Evolutionary conservation across 345 rosid species (phyloP), one percentile per base, ranked within the genome.

Genomic region (Alliaria petiolata): DNA sequence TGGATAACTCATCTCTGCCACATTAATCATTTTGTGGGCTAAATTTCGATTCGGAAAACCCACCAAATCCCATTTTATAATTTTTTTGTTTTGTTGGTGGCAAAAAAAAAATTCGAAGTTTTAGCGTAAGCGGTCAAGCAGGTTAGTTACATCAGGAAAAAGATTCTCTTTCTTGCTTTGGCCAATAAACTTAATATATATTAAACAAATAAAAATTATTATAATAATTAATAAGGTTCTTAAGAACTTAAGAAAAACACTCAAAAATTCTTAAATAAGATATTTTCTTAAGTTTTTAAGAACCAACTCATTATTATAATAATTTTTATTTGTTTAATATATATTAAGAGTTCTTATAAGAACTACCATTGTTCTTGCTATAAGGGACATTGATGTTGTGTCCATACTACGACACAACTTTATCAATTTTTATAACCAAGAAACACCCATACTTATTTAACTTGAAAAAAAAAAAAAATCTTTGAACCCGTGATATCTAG

Each of bases 371-470:
- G 17, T 31, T 61, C 58, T 36, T 14, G 16, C 38, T 59, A 25
- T 70, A 70, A 38, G 13, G n/a, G 67, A 49, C 31, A 58, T 22
- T 30, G n/a, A n/a, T 72, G 70, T 64, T 49, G 30, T 65, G 61
- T 49, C 17, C 52, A 47, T 73, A 47, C 47, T 30, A 57, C 50
- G 14, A 65, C 60, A 65, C 11, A 26, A 2, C 46, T 46, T 71
- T 47, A 65, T 72, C 56, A 43, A 10, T 8, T 58, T n/a, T 15
- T 10, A n/a, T 38, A 17, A 19, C 15, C 51, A 70, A 52, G 5
- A 51, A 71, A 19, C 54, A 42, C 6, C 25, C 25, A 19, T 39
- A 36, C 31, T 38, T 38, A 35, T 36, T 31, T 15, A 12, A 35
- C n/a, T 30, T 44, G 25, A 1, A 30, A n/a, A 2, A 13, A 4